Conservation (phyloP, 495 filamentous ascomycete species). For the Aspergillus panamensis region DNA sequence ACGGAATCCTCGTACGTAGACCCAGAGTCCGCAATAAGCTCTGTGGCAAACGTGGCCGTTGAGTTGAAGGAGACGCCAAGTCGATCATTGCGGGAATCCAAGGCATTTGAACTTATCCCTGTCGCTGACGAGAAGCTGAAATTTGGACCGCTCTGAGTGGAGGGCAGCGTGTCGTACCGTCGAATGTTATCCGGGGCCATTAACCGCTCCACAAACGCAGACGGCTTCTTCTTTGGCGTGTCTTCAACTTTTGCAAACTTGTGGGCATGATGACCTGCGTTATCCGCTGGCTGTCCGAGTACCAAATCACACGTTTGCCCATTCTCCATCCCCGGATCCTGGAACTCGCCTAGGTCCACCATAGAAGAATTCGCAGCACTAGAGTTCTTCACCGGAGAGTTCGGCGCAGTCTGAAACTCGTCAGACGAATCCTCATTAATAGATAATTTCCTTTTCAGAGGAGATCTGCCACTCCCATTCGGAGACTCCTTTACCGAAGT, state of each 20-base stretch:
- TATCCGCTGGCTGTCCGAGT: slow-evolving; percentile 2
- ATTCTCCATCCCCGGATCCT: slow-evolving; percentile 11
- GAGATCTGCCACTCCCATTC: background rate
- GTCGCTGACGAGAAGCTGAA: slow-evolving; percentile 30
- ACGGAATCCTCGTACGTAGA: slow-evolving; percentile 36
- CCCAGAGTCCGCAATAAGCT: slow-evolving; percentile 25
- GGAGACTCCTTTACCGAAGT: background rate
- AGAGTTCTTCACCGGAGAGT: slow-evolving; percentile 30
- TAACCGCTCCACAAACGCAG: slow-evolving; percentile 24
- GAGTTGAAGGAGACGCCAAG: slow-evolving; percentile 32
- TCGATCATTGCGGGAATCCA: slow-evolving; percentile 14
- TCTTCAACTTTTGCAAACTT: slow-evolving; percentile 8
- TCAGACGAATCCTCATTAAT: slow-evolving; percentile 23
- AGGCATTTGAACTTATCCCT: slow-evolving; percentile 16
- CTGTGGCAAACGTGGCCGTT: slow-evolving; percentile 31
- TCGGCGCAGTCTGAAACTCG: slow-evolving; percentile 41
- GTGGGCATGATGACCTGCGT: slow-evolving; percentile 7
- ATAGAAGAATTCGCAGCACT: background rate
- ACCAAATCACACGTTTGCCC: background rate
- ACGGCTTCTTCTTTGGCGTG: slow-evolving; percentile 7
- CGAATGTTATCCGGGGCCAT: slow-evolving; percentile 18
- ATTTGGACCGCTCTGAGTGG: slow-evolving; percentile 8
- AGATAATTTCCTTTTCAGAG: slow-evolving; percentile 27
- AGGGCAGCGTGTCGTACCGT: slow-evolving; percentile 18
- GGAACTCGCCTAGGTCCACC: slow-evolving; percentile 10